Evolutionary conservation across 345 rosid species (phyloP).

Genomic region (Lepidium africanum): DNA sequence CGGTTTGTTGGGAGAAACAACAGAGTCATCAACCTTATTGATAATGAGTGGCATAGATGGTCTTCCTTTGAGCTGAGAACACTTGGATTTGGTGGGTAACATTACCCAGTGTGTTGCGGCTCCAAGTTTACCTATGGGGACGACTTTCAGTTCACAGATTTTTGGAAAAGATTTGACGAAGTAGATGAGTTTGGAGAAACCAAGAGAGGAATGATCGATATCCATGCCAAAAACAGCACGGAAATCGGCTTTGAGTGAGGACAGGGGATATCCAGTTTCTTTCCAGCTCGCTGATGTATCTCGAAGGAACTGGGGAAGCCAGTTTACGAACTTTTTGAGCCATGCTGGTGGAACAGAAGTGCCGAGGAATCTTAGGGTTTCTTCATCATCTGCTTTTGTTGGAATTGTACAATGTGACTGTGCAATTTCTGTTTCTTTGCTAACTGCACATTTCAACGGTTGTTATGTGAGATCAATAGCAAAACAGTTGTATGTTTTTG

Average conservation of each 20-base stretch:
- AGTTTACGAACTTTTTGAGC: slow-evolving; percentile 53
- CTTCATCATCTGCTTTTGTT: slow-evolving; percentile 27
- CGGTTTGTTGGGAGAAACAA: background rate
- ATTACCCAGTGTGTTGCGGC: slow-evolving; percentile 66
- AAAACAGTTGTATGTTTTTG: background rate
- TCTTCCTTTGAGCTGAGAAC: slow-evolving; percentile 17
- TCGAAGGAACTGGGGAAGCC: slow-evolving; percentile 56
- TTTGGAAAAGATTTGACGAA: slow-evolving; percentile 52
- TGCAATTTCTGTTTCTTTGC: slow-evolving; percentile 33
- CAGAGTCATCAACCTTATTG: background rate
- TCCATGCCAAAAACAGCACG: slow-evolving; percentile 50
- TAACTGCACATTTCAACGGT: slow-evolving; percentile 35
- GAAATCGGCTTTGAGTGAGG: slow-evolving; percentile 80
- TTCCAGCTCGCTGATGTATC: slow-evolving; percentile 24
- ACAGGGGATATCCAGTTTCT: slow-evolving; percentile 55
- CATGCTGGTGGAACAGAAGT: slow-evolving; percentile 32
- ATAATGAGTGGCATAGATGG: slow-evolving; percentile 23
- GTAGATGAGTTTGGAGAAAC: slow-evolving; percentile 68
- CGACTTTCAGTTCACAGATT: slow-evolving; percentile 40
- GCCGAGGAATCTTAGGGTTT: slow-evolving; percentile 4
- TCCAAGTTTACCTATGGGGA: slow-evolving; percentile 31
- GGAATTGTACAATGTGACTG: slow-evolving; percentile 28
- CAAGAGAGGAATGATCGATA: slow-evolving; percentile 66
- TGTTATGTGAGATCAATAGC: slow-evolving; percentile 19
- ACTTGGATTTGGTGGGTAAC: slow-evolving; percentile 30